These are phyloP conservation scores for Davidsoniella virescens DNA, from an alignment of 2,329 filamentous ascomycete genomes.

Conservation along the genomic window DNA sequence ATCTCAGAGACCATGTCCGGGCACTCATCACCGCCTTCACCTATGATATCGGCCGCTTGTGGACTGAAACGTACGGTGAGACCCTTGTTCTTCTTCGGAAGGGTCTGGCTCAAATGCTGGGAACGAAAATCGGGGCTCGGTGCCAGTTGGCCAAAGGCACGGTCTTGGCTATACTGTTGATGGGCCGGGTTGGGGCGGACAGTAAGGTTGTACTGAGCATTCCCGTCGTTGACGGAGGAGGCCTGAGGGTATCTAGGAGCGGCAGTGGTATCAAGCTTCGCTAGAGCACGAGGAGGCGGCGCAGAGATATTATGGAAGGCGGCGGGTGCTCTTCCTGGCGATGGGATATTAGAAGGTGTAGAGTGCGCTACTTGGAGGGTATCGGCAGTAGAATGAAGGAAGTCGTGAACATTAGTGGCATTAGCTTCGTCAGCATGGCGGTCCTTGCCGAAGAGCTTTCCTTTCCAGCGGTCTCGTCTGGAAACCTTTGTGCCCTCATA, in stretches of 20 bases:
- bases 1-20: conserved; percentile 58
- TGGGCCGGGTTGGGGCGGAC: conserved; percentile 5
- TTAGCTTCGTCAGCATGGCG: conserved; percentile 21
- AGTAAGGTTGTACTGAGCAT: conserved; percentile 3
- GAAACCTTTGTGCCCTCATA: conserved; percentile 34
- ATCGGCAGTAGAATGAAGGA: conserved; percentile 38
- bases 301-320: conserved; percentile 16
- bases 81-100: conserved; percentile 42
- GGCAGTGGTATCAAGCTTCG: conserved; percentile 39
- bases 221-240: conserved; percentile 3
- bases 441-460: conserved; percentile 40
- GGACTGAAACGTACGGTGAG: conserved; percentile 60
- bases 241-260: conserved; percentile 41
- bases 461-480: conserved; percentile 42
- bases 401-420: conserved; percentile 37
- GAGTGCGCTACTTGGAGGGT: conserved; percentile 37
- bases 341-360: conserved; percentile 17
- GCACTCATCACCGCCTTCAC: conserved; percentile 79
- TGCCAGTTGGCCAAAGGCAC: conserved; percentile 24
- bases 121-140: conserved; percentile 27
- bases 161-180: conserved; percentile 24
- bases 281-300: conserved; percentile 8
- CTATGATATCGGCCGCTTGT: conserved; percentile 59
- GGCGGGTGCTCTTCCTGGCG: conserved; percentile 21
- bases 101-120: conserved; percentile 20